Conservation (phyloP, 129 eudicot species). For the Chrysanthemum seticuspe region DNA sequence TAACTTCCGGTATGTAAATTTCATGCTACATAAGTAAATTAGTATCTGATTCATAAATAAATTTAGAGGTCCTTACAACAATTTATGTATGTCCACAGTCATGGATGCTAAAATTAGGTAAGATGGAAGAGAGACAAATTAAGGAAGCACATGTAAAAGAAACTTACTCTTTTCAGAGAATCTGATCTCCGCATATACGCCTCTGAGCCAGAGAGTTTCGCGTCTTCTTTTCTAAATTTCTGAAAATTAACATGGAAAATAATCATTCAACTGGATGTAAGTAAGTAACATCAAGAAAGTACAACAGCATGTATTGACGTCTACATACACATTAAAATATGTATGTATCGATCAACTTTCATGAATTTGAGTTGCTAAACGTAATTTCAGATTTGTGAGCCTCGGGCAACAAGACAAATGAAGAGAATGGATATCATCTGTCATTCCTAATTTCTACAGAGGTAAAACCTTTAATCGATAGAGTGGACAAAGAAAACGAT, state of each 20-base stretch:
- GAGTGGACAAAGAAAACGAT: too few relatives aligned
- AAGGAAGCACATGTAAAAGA: neutral
- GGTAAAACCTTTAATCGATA: neutral
- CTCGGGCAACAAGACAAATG: neutral
- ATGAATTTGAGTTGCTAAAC: neutral
- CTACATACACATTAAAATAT: neutral
- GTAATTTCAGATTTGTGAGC: constrained; percentile 7
- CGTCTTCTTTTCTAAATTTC: constrained; percentile 95
- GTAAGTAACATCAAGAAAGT: constrained; percentile 11
- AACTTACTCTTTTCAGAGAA: constrained; percentile 75
- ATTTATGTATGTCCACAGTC: too few relatives aligned
- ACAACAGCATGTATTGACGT: constrained; percentile 4
- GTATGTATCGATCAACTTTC: neutral
- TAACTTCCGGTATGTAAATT: too few relatives aligned
- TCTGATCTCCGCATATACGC: constrained; percentile 92
- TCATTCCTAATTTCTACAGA: neutral
- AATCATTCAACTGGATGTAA: constrained; percentile 1
- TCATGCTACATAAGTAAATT: too few relatives aligned
- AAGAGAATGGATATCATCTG: neutral
- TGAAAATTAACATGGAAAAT: constrained; percentile 36
- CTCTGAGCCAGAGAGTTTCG: constrained; percentile 80
- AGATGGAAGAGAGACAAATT: too few relatives aligned
- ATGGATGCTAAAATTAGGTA: too few relatives aligned
- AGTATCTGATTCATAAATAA: too few relatives aligned
- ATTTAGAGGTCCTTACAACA: too few relatives aligned